A percentile compares a stretch with the other conserved stretches of the same genome.
Conservation (phyloP, 345 rosid genomes). For the Psidium guajava region DNA sequence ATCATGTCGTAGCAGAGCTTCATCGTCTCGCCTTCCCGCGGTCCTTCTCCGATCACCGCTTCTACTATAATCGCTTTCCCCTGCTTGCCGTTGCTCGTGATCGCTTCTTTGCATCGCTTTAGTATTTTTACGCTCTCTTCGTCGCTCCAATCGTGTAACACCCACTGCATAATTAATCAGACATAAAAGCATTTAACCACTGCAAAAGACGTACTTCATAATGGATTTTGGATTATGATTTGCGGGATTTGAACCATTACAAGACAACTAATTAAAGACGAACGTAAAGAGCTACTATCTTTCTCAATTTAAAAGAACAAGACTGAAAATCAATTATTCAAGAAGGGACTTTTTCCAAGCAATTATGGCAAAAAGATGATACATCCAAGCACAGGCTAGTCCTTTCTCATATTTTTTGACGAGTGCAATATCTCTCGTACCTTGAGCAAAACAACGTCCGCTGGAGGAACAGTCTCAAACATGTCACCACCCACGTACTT, state of each 20-base stretch:
- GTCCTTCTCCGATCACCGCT: neutral
- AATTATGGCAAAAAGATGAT: neutral
- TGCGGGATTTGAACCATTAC: neutral
- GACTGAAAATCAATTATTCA: neutral
- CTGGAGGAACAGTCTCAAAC: conserved; percentile 31
- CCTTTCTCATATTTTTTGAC: neutral
- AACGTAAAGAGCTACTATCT: neutral
- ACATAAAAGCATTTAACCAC: neutral
- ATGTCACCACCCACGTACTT: conserved; percentile 26
- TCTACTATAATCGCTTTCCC: conserved; percentile 21
- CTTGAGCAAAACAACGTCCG: conserved; percentile 29
- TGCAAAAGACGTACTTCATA: neutral
- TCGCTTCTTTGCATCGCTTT: conserved; percentile 18
- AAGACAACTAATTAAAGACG: no score
- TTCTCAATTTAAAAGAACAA: neutral
- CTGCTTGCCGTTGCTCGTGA: neutral
- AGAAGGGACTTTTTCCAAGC: neutral
- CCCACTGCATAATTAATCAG: conserved; percentile 10
- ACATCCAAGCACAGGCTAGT: neutral
- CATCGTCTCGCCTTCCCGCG: conserved; percentile 2
- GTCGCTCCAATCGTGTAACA: conserved; percentile 37
- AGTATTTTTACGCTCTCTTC: conserved; percentile 32
- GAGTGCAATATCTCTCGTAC: neutral
- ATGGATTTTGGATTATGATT: neutral
- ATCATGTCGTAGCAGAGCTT: conserved; percentile 25